These are phyloP conservation scores for Xylaria sp. DNA, from an alignment of 2,329 filamentous ascomycete genomes.

Conservation along the genomic window DNA sequence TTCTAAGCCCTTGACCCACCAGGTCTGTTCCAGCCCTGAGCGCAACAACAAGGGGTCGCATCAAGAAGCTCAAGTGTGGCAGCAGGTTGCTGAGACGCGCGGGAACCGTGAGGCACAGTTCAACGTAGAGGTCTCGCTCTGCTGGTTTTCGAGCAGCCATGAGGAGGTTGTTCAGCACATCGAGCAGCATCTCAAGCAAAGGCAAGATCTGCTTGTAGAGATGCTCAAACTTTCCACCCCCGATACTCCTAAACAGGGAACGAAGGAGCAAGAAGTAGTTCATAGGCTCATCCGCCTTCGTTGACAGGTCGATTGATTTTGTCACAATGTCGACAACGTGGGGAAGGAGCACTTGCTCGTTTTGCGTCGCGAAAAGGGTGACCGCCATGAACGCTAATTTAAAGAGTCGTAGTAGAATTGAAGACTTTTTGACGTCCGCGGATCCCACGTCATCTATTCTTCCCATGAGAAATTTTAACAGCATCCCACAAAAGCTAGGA, in stretches of 20 bases:
- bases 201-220: conserved; percentile 98
- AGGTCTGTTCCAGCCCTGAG: conserved; percentile 90
- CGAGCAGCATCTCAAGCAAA: conserved; percentile 94
- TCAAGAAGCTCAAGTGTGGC: conserved; percentile 94
- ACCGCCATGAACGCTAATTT: conserved; percentile 99
- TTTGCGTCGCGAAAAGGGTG: conserved; percentile 91
- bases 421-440: conserved; percentile 89
- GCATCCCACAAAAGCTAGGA: conserved; percentile 97
- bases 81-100: conserved; percentile 93
- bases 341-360: conserved; percentile 93
- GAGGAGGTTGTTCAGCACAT: conserved; percentile 94
- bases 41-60: conserved; percentile 97
- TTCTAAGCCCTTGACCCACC: conserved; percentile 92
- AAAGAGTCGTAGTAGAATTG: conserved; percentile 91
- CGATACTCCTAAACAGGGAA: conserved; percentile 94
- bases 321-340: conserved; percentile 98
- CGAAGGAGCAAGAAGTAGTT: conserved; percentile 96
- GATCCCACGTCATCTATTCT: conserved; percentile 95
- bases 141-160: conserved; percentile 88
- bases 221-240: conserved; percentile 95
- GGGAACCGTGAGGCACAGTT: conserved; percentile 94
- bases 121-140: conserved; percentile 95
- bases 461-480: conserved; percentile 96
- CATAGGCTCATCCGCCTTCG: conserved; percentile 95
- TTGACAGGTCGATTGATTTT: conserved; percentile 95